Evolutionary conservation across 495 filamentous ascomycete genomes (phyloP), one percentile per base, ranked within the genome.

Genomic region (Apodospora peruviana): DNA sequence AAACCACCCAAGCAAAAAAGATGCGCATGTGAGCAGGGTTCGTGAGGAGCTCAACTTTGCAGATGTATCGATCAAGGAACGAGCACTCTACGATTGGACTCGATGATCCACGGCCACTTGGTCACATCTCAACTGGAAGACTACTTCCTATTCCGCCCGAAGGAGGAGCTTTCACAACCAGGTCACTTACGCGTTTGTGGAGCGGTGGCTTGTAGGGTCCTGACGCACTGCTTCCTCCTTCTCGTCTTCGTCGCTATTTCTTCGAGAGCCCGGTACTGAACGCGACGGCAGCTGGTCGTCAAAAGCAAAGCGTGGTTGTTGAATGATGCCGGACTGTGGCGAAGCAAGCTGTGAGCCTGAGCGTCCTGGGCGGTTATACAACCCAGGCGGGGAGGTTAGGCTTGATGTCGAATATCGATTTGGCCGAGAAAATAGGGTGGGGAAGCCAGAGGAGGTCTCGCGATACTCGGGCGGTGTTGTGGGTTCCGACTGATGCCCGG

Each of bases 391-490:
- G 29, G 88, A 91, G 22, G 81, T 84, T 38, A 95, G 75, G 61
- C 85, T 91, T 5, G 88, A 87, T 19, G 81, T 85, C 16, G 88
- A 93, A 69, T 90, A 91, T 43, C 89, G 80, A 56, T 87, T 87
- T 18, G 86, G 86, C 17, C 88, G 81, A 32, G 86, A 82, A 50
- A 88, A 83, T 38, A 84, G 76, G 55, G 81, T 78, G 41, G 88
- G 79, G 57, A 93, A 83, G 25, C 81, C 79, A 44, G 78, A 76
- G 44, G 59, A 66, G 16, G 73, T 67, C 54, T 95, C 89, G 52
- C 81, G 85, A 62, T 90, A 88, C 64, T 97, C 93, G 17, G 93
- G 93, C n/a, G 93, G 93, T 16, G 94, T 98, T 11, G 93, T 95
- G 8, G 91, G 91, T 69, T 97, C 91, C 44, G 90, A 91, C 65